Evolutionary conservation across 208 protist genomes (phyloP).

Genomic region (Trypanosoma grayi): DNA sequence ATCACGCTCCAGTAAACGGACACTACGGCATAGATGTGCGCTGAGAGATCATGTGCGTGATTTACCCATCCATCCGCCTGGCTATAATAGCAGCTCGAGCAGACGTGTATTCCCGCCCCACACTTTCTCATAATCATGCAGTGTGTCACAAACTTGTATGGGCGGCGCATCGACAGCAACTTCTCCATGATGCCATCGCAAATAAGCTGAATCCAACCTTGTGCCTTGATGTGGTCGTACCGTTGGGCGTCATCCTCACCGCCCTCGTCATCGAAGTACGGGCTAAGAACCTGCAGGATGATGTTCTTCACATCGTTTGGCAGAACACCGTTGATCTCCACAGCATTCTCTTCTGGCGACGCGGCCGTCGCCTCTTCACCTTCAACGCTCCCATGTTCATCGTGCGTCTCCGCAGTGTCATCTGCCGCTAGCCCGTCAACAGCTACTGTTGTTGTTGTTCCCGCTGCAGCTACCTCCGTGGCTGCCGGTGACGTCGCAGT

Average conservation of each 20-base stretch:
- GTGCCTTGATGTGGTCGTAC: slow-evolving; percentile 76
- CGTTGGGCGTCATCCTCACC: slow-evolving; percentile 60
- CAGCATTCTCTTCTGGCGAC: slow-evolving; percentile 14
- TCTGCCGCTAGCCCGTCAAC: neutral
- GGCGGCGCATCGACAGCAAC: slow-evolving; percentile 66
- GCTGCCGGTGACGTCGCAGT: neutral
- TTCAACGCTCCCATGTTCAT: slow-evolving; percentile 14
- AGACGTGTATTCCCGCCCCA: slow-evolving; percentile 82
- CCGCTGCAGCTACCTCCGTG: neutral
- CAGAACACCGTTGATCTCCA: slow-evolving; percentile 44
- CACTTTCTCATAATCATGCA: slow-evolving; percentile 82
- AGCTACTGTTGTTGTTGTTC: neutral
- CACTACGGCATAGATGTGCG: slow-evolving; percentile 77
- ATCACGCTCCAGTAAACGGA: slow-evolving; percentile 86
- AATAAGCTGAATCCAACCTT: slow-evolving; percentile 77
- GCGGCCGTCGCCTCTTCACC: slow-evolving; percentile 7
- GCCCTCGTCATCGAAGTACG: slow-evolving; percentile 84
- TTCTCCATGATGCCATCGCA: slow-evolving; percentile 84
- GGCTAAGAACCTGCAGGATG: slow-evolving; percentile 75
- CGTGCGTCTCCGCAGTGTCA: neutral
- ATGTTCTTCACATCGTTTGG: slow-evolving; percentile 89
- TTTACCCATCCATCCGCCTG: slow-evolving; percentile 80
- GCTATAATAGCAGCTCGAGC: slow-evolving; percentile 79
- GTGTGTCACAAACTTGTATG: slow-evolving; percentile 86
- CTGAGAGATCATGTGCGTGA: slow-evolving; percentile 83